Evolutionary conservation across 225 moss, liverwort and hornwort species (phyloP).

Genomic region (Bryum argenteum): DNA sequence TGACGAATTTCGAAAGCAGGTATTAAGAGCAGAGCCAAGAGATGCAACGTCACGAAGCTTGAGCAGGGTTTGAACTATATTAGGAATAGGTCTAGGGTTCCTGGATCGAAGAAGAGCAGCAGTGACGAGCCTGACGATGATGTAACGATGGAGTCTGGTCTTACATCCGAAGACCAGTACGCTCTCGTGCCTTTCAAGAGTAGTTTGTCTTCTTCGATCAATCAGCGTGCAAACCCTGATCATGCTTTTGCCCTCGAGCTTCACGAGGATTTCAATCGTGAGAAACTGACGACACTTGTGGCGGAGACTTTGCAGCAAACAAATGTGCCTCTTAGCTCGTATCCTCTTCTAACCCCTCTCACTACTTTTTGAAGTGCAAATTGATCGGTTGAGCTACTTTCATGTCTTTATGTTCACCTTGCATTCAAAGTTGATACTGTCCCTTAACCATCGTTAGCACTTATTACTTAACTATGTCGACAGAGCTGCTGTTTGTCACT

Average conservation of each 20-base stretch:
- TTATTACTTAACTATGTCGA: no score
- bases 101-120: constrained; percentile 28
- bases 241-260: constrained; percentile 15
- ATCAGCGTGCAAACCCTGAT: constrained; percentile 21
- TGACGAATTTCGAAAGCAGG: constrained; percentile 29
- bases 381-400: no score
- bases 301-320: constrained; percentile 40
- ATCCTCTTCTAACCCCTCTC: no score
- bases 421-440: no score
- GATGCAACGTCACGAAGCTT: constrained; percentile 47
- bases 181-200: constrained; percentile 14
- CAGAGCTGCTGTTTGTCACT: no score
- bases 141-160: constrained; percentile 30
- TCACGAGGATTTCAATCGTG: constrained; percentile 32
- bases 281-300: constrained; percentile 35
- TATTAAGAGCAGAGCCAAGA: constrained; percentile 45
- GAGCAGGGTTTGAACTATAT: constrained; percentile 53
- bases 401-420: no score
- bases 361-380: no score
- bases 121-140: constrained; percentile 18
- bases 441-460: no score
- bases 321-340: constrained; percentile 55
- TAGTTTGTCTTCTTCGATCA: constrained; percentile 23
- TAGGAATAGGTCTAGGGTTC: constrained; percentile 47
- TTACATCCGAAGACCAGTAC: constrained; percentile 14